phyloP scores from a whole-genome alignment of 2,329 filamentous ascomycete genomes.

The Alternaria arbusti region DNA sequence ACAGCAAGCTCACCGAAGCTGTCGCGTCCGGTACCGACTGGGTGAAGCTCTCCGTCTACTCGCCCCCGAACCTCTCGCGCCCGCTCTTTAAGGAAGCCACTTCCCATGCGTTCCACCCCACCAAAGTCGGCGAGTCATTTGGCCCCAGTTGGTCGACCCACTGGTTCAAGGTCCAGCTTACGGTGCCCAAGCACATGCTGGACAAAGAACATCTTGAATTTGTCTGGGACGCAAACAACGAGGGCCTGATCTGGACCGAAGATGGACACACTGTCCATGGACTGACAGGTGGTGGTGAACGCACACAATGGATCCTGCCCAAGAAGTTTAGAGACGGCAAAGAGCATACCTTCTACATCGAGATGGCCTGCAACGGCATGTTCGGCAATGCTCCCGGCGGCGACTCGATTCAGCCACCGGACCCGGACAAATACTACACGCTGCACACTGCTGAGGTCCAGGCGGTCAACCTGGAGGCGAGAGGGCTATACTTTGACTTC shows the following conservation, averaged over 20 bases:
- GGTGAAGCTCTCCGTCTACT: constrained; percentile 86
- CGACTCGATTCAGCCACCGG: constrained; percentile 86
- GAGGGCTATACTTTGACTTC: constrained; percentile 86
- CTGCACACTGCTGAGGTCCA: constrained; percentile 83
- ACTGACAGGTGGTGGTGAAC: constrained; percentile 85
- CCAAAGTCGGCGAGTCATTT: constrained; percentile 78
- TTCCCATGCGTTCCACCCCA: constrained; percentile 75
- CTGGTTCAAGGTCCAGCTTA: constrained; percentile 89
- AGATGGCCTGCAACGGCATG: constrained; percentile 99
- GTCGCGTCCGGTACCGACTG: constrained; percentile 71
- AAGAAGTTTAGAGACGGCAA: constrained; percentile 81
- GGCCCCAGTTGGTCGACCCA: constrained; percentile 97
- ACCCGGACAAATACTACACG: constrained; percentile 81
- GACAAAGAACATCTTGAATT: constrained; percentile 87
- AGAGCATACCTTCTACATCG: constrained; percentile 89
- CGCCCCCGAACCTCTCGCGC: constrained; percentile 77
- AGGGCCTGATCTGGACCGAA: constrained; percentile 92
- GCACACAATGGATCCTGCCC: constrained; percentile 90
- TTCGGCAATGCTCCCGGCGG: constrained; percentile 90
- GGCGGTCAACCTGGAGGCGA: constrained; percentile 83
- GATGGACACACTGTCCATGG: constrained; percentile 91
- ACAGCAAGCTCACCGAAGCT: constrained; percentile 75
- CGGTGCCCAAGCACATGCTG: constrained; percentile 73
- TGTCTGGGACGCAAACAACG: constrained; percentile 94
- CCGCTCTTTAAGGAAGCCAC: constrained; percentile 87